Conservation (phyloP, 2,329 filamentous ascomycete genomes). For the Dactylellina cionopaga region DNA sequence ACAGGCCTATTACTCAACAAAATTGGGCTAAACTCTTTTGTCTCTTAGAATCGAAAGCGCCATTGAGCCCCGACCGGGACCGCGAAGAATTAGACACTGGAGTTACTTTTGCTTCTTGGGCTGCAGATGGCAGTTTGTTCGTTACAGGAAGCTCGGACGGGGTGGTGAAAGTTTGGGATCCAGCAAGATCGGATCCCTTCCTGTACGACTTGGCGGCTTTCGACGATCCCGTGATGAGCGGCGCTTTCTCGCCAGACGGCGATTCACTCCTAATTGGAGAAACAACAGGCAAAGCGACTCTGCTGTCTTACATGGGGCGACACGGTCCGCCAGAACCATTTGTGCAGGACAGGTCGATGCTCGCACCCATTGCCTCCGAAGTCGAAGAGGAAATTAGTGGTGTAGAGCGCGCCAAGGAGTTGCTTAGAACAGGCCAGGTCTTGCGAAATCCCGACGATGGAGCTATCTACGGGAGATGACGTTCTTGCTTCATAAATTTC, state of each 20-base stretch:
- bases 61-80: conserved; percentile 37
- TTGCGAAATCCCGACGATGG: conserved; percentile 34
- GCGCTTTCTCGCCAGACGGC: conserved; percentile 54
- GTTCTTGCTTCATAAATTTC: conserved; percentile 3
- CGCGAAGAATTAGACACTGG: conserved; percentile 55
- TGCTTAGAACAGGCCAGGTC: conserved; percentile 30
- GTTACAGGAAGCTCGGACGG: conserved; percentile 56
- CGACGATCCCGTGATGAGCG: conserved; percentile 55
- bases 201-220: conserved; percentile 54
- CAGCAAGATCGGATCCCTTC: conserved; percentile 53
- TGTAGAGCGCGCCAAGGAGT: conserved; percentile 31
- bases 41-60: conserved; percentile 37
- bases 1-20: not conserved
- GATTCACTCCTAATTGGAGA: conserved; percentile 56
- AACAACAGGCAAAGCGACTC: conserved; percentile 54
- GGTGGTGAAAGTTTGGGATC: conserved; percentile 56
- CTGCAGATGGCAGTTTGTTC: conserved; percentile 29
- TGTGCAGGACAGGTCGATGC: conserved; percentile 49
- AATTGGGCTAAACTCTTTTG: conserved; percentile 15
- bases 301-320: conserved; percentile 53
- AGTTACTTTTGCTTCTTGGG: conserved; percentile 55
- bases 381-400: conserved; percentile 21
- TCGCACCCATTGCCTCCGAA: conserved; percentile 53
- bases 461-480: conserved; percentile 33
- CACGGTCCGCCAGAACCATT: conserved; percentile 50